These are phyloP conservation scores for Dalechampia spathulata DNA, from an alignment of 441 rosid genomes.

Conservation along the genomic window DNA sequence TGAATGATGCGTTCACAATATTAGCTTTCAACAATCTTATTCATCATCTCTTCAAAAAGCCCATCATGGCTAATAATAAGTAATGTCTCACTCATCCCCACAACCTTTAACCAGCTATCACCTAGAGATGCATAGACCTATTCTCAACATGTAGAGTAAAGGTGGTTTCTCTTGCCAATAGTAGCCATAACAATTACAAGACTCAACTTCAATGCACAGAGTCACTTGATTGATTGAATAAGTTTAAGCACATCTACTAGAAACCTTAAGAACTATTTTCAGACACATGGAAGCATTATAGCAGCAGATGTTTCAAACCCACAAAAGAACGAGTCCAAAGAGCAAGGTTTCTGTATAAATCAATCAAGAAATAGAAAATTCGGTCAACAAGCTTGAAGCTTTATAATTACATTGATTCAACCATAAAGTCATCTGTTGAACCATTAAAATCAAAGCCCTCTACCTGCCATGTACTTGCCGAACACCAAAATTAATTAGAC, in stretches of 20 bases:
- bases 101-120: constrained; percentile 70
- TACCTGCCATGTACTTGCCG: too few species aligned
- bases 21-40: constrained; percentile 63
- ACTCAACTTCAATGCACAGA: constrained; percentile 8
- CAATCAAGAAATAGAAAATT: too few species aligned
- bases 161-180: constrained; percentile 47
- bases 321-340: too few species aligned
- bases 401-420: too few species aligned
- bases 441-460: too few species aligned
- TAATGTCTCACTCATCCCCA: constrained; percentile 77
- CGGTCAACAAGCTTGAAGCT: too few species aligned
- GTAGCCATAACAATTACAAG: constrained; percentile 37
- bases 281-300: constrained; percentile 15
- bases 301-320: constrained; percentile 1
- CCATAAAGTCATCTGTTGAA: too few species aligned
- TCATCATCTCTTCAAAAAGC: constrained; percentile 82
- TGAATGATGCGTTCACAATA: constrained; percentile 97
- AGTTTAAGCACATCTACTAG: constrained; percentile 16
- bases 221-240: constrained; percentile 8
- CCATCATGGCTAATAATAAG: constrained; percentile 94
- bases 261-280: constrained; percentile 21
- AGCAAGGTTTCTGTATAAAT: too few species aligned
- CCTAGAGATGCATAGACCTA: constrained; percentile 77
- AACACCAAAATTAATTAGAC: too few species aligned
- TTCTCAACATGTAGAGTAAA: constrained; percentile 86